Evolutionary conservation across 2,329 filamentous ascomycete species (phyloP).

Genomic region (Calonectria ilicicola): DNA sequence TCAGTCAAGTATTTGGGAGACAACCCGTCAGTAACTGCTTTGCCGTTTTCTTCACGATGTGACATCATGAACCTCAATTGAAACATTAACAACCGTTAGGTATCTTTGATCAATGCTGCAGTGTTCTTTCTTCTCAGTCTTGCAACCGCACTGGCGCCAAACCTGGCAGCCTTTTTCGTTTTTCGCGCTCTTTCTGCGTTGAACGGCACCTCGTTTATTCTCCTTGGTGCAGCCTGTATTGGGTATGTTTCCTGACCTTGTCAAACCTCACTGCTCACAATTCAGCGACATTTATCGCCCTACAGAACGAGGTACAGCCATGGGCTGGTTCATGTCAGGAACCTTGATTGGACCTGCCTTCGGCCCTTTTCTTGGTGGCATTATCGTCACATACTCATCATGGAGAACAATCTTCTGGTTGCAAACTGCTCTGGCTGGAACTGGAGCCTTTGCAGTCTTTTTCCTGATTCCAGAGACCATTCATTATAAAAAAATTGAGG

Average conservation of each 20-base stretch:
- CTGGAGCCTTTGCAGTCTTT: slow-evolving; percentile 69
- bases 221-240: slow-evolving; percentile 78
- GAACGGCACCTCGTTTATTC: slow-evolving; percentile 79
- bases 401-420: slow-evolving; percentile 88
- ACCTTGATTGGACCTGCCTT: slow-evolving; percentile 79
- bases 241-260: slow-evolving; percentile 58
- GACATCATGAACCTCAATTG: background rate
- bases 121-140: slow-evolving; percentile 78
- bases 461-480: slow-evolving; percentile 81
- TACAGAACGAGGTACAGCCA: slow-evolving; percentile 77
- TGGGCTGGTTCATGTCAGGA: slow-evolving; percentile 79
- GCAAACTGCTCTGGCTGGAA: slow-evolving; percentile 75
- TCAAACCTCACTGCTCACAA: background rate
- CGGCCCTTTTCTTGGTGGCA: slow-evolving; percentile 78
- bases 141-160: slow-evolving; percentile 78
- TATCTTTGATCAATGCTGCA: slow-evolving; percentile 65
- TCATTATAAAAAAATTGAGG: slow-evolving; percentile 71
- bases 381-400: slow-evolving; percentile 79
- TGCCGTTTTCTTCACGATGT: background rate
- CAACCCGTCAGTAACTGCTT: slow-evolving; percentile 58
- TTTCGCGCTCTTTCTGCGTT: slow-evolving; percentile 82
- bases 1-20: slow-evolving; percentile 74
- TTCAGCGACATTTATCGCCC: slow-evolving; percentile 71
- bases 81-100: slow-evolving; percentile 28
- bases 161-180: slow-evolving; percentile 77